Evolutionary conservation across 2,329 filamentous ascomycete genomes (phyloP).

Genomic region (Scortechinia acanthostroma): DNA sequence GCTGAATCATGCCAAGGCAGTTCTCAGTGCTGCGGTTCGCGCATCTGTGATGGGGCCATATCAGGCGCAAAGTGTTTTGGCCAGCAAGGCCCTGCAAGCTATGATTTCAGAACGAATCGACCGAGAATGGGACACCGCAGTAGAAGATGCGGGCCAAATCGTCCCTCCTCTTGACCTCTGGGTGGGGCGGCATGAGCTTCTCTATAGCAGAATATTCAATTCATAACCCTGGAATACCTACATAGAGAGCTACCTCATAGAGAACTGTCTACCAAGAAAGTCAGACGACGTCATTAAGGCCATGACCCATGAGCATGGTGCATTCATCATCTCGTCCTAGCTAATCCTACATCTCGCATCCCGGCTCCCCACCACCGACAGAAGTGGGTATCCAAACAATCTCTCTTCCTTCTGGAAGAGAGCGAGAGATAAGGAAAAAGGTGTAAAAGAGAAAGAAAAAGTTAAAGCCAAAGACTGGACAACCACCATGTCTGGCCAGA

Average conservation of each 20-base stretch:
- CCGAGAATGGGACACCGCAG: conserved; percentile 33
- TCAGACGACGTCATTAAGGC: no score
- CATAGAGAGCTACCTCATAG: no score
- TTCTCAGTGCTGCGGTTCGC: conserved; percentile 53
- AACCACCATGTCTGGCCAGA: not conserved
- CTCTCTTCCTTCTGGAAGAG: no score
- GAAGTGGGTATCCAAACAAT: conserved; percentile 20
- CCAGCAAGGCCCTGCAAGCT: conserved; percentile 38
- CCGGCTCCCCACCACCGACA: conserved; percentile 11
- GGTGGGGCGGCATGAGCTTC: conserved; percentile 56
- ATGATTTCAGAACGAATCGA: conserved; percentile 38
- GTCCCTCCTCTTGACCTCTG: conserved; percentile 58
- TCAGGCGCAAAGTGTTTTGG: conserved; percentile 51
- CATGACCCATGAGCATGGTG: no score
- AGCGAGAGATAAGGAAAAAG: conserved; percentile 7
- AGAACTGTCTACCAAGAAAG: no score
- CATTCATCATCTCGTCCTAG: conserved; percentile 7
- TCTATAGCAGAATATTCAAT: conserved; percentile 64
- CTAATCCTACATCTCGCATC: conserved; percentile 21
- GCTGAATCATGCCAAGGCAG: conserved; percentile 55
- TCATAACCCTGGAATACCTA: no score
- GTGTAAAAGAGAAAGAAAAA: conserved; percentile 7
- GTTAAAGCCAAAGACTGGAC: not conserved
- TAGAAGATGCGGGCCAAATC: conserved; percentile 48
- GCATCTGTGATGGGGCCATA: conserved; percentile 61